Evolutionary conservation across 768 basidiomycete genomes (phyloP).

Genomic region (Russula abietina): DNA sequence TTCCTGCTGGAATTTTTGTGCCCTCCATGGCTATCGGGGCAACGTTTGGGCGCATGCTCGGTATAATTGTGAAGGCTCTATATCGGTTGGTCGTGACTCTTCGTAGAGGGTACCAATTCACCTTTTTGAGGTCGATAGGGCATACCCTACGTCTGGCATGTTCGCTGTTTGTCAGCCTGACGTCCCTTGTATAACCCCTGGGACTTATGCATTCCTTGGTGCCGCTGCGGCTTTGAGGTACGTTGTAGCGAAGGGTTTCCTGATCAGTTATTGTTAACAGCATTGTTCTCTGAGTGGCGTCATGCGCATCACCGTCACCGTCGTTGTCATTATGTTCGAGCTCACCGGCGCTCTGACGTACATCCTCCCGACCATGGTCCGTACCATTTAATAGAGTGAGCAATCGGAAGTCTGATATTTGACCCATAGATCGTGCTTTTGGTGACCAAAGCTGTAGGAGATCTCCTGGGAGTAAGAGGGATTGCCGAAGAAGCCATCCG

Average conservation of each 20-base stretch:
- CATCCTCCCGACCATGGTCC: slow-evolving; percentile 94
- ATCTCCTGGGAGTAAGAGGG: slow-evolving; percentile 86
- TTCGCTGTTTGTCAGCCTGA: slow-evolving; percentile 90
- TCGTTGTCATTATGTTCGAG: slow-evolving; percentile 99
- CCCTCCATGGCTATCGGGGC: slow-evolving; percentile 99
- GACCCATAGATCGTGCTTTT: slow-evolving; percentile 80
- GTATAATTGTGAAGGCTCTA: slow-evolving; percentile 92
- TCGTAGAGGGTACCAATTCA: not conserved
- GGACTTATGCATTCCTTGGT: slow-evolving; percentile 95
- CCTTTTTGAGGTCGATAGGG: slow-evolving; percentile 39
- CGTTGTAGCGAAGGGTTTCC: slow-evolving; percentile 21
- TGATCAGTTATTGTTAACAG: not conserved
- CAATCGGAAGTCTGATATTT: slow-evolving; percentile 17
- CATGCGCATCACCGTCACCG: slow-evolving; percentile 95
- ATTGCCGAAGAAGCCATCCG: slow-evolving; percentile 97
- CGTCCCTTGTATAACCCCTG: slow-evolving; percentile 94
- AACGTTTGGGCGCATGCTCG: slow-evolving; percentile 94
- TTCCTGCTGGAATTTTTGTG: slow-evolving; percentile 96
- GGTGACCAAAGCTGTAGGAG: slow-evolving; percentile 95
- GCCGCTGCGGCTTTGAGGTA: slow-evolving; percentile 94
- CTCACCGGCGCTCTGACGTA: slow-evolving; percentile 96
- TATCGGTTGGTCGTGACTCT: slow-evolving; percentile 49
- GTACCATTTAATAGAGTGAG: slow-evolving; percentile 25
- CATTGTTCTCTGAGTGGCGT: slow-evolving; percentile 58
- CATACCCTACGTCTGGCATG: slow-evolving; percentile 77